Evolutionary conservation across 1,284 basidiomycete species (phyloP), one percentile per base, ranked within the genome.

Genomic region (Irpex lacteus): DNA sequence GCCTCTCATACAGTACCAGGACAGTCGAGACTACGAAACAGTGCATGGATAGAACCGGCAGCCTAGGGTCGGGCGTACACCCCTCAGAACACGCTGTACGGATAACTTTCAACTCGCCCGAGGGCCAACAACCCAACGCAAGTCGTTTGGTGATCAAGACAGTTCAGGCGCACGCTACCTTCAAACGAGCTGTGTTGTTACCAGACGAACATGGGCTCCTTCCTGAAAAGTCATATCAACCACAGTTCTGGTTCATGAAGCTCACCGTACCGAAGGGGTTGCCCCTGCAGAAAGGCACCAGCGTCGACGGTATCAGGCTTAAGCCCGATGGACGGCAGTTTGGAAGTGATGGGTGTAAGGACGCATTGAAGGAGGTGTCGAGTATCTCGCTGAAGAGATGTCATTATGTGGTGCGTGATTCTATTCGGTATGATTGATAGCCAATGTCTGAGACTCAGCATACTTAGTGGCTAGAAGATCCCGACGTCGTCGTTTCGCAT

Each of bases 181-280:
- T 56, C 9, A 56, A 56, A 36, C 54, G 54, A 5, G 9, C 54
- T 6, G 19, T 56, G 5, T 9, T 56, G 5, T 7, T 56, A 4
- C 54, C 54, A 7, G 34, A 36, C n/a, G 26, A 32, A 18, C 2
- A 56, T 36, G 54, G 32, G 2, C 2, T 2, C 11, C 18, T 56
- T 11, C 54, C 54, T 11, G 26, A 56, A 9, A 21, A 56, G 34
- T 3, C 3, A 3, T 56, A 34, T 9, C 54, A 56, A 7, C 54
- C 54, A 11, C 54, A 56, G 54, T 56, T 56, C 54, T 56, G 54
- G 54, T 18, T 56, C 34, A 26, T 56, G 54, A 56, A 56, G 54
- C 54, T 56, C 8, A 36, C 32, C 32, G 15, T 56, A 7, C 54
- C 54, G n/a, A 56, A 36, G 32, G 54, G 54, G 6, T 18, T 56